A percentile compares a stretch with the other conserved stretches of the same genome.
Evolutionary conservation across 768 basidiomycete species (phyloP).

Genomic region (Tremella mesenterica): DNA sequence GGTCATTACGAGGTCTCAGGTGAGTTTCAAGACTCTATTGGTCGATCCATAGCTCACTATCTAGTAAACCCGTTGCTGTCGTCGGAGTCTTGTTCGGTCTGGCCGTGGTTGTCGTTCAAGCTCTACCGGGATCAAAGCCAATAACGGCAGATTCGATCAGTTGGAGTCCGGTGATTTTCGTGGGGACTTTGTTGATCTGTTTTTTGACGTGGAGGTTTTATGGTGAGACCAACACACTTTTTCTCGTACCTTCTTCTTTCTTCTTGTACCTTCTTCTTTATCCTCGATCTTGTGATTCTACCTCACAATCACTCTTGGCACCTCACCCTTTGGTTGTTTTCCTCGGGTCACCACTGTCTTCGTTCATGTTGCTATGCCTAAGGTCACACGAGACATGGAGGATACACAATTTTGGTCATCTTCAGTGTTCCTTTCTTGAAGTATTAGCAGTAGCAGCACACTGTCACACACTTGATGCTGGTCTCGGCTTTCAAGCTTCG

Average conservation of each 20-base stretch:
- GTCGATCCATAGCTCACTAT: not conserved
- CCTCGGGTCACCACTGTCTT: not conserved
- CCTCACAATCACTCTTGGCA: no score
- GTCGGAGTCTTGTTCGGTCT: conserved; percentile 23
- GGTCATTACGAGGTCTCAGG: conserved; percentile 43
- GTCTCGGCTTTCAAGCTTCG: no score
- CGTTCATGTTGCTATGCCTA: not conserved
- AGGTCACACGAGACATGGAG: no score
- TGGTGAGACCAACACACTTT: conserved; percentile 25
- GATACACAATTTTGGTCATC: no score
- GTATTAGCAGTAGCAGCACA: no score
- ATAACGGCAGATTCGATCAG: conserved; percentile 38
- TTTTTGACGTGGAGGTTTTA: conserved; percentile 44
- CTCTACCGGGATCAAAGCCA: conserved; percentile 38
- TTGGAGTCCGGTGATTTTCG: conserved; percentile 42
- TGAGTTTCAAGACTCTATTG: conserved; percentile 4
- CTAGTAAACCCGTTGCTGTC: conserved; percentile 31
- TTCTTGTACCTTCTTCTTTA: no score
- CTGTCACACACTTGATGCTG: no score
- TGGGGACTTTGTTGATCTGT: conserved; percentile 35
- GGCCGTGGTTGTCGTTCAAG: conserved; percentile 36
- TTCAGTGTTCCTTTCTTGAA: no score
- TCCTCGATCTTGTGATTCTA: no score
- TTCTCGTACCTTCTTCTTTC: not conserved
- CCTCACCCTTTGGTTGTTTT: not conserved